Evolutionary conservation across 2,329 filamentous ascomycete genomes (phyloP).

Genomic region (Phaeoacremonium minimum): DNA sequence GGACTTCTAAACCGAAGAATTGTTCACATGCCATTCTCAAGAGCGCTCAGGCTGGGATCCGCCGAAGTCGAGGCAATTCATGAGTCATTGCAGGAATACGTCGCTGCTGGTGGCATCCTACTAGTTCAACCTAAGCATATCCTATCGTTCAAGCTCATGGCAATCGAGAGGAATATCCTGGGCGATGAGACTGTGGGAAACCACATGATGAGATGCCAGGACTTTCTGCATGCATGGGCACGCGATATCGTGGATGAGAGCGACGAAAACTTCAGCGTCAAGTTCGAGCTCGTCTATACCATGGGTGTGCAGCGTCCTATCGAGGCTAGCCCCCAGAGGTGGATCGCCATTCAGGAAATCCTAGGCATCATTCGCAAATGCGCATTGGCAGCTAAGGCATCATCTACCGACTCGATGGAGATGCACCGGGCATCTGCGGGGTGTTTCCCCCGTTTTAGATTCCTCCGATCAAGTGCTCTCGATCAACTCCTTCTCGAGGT

Average conservation of each 20-base stretch:
- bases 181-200: slow-evolving; percentile 21
- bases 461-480: slow-evolving; percentile 32
- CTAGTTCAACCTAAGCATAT: slow-evolving; percentile 61
- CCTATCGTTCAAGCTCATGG: slow-evolving; percentile 60
- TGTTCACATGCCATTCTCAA: slow-evolving; percentile 55
- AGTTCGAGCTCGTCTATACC: slow-evolving; percentile 61
- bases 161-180: slow-evolving; percentile 40
- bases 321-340: slow-evolving; percentile 50
- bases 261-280: slow-evolving; percentile 58
- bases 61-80: slow-evolving; percentile 28
- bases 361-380: slow-evolving; percentile 34
- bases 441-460: slow-evolving; percentile 42
- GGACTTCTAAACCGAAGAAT: slow-evolving; percentile 51
- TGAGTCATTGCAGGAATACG: slow-evolving; percentile 38
- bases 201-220: slow-evolving; percentile 32
- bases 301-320: slow-evolving; percentile 47
- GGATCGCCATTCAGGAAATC: slow-evolving; percentile 50
- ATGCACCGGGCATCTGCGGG: slow-evolving; percentile 22
- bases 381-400: slow-evolving; percentile 18
- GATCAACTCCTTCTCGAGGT: slow-evolving; percentile 23
- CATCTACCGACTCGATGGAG: slow-evolving; percentile 36
- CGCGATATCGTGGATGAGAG: slow-evolving; percentile 62
- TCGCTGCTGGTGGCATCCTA: slow-evolving; percentile 46
- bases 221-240: slow-evolving; percentile 35
- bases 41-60: slow-evolving; percentile 32